Evolutionary conservation across 257 asterid genomes (phyloP), one percentile per base, ranked within the genome.

Genomic region (Plectranthus barbatus): DNA sequence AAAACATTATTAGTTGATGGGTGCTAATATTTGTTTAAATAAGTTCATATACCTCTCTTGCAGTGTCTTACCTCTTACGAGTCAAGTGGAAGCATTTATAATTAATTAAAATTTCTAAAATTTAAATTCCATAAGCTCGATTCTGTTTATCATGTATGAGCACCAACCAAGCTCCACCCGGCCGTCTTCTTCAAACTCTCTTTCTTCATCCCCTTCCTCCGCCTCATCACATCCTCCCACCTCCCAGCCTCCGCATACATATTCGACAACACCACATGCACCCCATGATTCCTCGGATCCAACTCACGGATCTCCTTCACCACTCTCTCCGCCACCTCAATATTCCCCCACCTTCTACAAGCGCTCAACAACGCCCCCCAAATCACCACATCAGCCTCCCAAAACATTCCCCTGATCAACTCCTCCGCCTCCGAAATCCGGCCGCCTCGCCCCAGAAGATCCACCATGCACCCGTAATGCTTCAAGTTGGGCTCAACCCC

Each of bases 381-480:
- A 15, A 88, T 86, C 66, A 71, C 88, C 26, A 91, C 90, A 58
- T 91, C 95, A 9, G 95, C 84, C 67, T 80, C 67, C 85, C 86
- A 77, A n/a, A 45, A 55, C 98, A 88, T 91, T 47, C 85, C 83
- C 56, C 60, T 78, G 54, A 91, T 79, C 44, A 88, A 60, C 41
- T 74, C 77, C 75, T 91, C 96, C 4, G 94, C 96, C 71, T 88
- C 96, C 13, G 67, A 48, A 60, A 91, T 74, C 82, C 75, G 80
- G 14, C 91, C 96, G 29, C 78, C 75, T 46, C 96, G 79, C 50
- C 96, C 98, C 4, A 88, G 84, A 53, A 91, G 75, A 62, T 86
- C 95, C 39, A 81, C 98, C 92, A 86, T 77, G 79, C 98, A 88
- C 42, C 95, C 76, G 36, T 86, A 86, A 61, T 91, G 98, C 90